Base-by-base conservation (phyloP, 2,329 filamentous ascomycete species). In the Neonectria ditissima region DNA sequence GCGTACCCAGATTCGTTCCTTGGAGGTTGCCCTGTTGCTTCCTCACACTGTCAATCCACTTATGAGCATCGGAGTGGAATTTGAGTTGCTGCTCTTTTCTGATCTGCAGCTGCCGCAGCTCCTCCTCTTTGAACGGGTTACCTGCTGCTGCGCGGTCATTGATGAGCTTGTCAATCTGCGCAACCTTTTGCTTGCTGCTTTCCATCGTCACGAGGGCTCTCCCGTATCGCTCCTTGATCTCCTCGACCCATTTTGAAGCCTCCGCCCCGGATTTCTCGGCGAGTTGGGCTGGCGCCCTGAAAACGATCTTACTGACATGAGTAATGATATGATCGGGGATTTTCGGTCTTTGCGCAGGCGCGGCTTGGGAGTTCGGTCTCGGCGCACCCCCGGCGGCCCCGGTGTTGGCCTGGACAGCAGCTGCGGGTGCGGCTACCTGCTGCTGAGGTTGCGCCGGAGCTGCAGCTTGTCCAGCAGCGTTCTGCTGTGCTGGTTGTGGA, bases 181-280 rank as follows among this genome's bases (percentile, higher is more conserved):
- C 74, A 4, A 86, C 71, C 50, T 80, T 78, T n/a, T 66, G 71
- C 11, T 82, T 80, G 3, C 79, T 77, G 10, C 68, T 76, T 39
- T 87, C 85, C 79, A 88, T 86, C 2, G 80, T 79, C 66, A 82
- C 75, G 6, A 88, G 73, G 0, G 83, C 84, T 41, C 82, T 77
- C 0, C 78, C 77, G 62, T 87, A 86, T 57, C 79, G 80, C 0
- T 79, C 75, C 68, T 82, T 85, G 32, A 81, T 76, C 1, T 86
- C 82, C 8, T 81, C 77, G 2, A 83, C 72, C 83, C 83, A 87
- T 65, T 84, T 84, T 2, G 79, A 78, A 5, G 80, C 77, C n/a
- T 84, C 80, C 0, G 79, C 76, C 3, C 79, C 76, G 16, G 76
- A 71, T 62, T 82, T 83, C 16, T 83, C 80, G 0, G 76, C 71